phyloP scores from a whole-genome alignment of 2,329 filamentous ascomycete species.

The Sporothrix pseudoabietina region DNA sequence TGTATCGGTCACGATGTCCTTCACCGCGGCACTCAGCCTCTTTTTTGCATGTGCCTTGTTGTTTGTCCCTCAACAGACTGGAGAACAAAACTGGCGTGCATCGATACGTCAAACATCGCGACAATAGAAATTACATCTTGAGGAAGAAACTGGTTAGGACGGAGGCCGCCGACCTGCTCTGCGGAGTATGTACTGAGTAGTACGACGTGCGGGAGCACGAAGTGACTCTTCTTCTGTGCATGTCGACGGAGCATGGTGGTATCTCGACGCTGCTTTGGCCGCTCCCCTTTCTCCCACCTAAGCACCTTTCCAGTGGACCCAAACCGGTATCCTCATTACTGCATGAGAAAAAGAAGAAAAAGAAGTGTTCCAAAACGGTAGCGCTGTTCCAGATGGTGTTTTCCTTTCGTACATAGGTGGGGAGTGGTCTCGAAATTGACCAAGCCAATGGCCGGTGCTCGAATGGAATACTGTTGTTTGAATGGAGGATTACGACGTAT shows the following conservation, averaged over 20 bases:
- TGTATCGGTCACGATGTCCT: slow-evolving; percentile 2
- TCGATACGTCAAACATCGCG: neutral
- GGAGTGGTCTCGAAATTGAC: neutral
- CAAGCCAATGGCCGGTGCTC: neutral
- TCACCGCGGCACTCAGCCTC: neutral
- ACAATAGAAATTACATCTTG: slow-evolving; percentile 1
- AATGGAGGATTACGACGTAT: neutral
- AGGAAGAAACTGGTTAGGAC: slow-evolving; percentile 9
- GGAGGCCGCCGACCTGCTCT: slow-evolving; percentile 18
- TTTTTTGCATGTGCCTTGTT: neutral
- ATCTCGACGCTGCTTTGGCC: neutral
- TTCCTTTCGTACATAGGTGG: neutral
- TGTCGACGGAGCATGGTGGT: neutral
- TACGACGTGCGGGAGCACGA: neutral
- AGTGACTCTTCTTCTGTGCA: neutral
- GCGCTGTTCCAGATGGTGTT: slow-evolving; percentile 20
- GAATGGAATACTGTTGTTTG: neutral
- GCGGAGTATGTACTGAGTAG: no score
- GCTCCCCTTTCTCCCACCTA: neutral
- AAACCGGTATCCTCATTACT: neutral
- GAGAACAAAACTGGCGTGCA: neutral
- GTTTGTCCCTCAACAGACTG: no score
- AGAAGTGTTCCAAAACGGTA: slow-evolving; percentile 4
- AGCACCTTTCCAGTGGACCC: neutral
- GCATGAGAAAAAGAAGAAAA: neutral